Evolutionary conservation across 139 green algal species (phyloP).

Genomic region (Chlamydomonas sp.): DNA sequence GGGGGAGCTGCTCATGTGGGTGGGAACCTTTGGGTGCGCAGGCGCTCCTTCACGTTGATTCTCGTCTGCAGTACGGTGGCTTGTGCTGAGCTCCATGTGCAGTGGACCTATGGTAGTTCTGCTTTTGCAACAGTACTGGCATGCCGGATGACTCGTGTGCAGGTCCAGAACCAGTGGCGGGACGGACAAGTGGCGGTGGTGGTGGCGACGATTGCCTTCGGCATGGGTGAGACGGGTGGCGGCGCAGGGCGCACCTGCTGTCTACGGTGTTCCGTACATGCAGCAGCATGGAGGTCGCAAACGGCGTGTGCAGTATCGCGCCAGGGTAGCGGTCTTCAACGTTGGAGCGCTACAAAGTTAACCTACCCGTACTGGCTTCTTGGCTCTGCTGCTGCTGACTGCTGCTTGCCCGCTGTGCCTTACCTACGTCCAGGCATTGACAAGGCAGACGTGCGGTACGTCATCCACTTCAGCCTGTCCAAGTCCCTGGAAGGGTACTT

Average conservation of each 20-base stretch:
- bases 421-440: slow-evolving; percentile 61
- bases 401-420: background rate
- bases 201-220: slow-evolving; percentile 93
- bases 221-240: slow-evolving; percentile 63
- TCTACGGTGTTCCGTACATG: too few species aligned
- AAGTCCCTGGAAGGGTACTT: slow-evolving; percentile 89
- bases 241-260: background rate
- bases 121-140: background rate
- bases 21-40: too few species aligned
- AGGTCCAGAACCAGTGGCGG: slow-evolving; percentile 83
- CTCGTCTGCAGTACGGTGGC: too few species aligned
- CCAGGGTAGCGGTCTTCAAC: background rate
- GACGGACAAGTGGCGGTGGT: slow-evolving; percentile 74
- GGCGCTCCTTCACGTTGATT: too few species aligned
- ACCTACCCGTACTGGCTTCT: background rate
- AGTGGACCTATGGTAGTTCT: too few species aligned
- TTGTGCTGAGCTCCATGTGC: too few species aligned
- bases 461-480: slow-evolving; percentile 85
- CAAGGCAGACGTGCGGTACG: slow-evolving; percentile 84
- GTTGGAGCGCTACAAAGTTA: background rate
- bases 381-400: background rate
- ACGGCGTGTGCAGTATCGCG: background rate
- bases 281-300: too few species aligned
- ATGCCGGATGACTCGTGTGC: background rate
- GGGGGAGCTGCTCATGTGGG: too few species aligned